A percentile compares a stretch with the other conserved stretches of the same genome.
Evolutionary conservation across 2,329 filamentous ascomycete species (phyloP).

Genomic region (Ambrosiella xylebori): DNA sequence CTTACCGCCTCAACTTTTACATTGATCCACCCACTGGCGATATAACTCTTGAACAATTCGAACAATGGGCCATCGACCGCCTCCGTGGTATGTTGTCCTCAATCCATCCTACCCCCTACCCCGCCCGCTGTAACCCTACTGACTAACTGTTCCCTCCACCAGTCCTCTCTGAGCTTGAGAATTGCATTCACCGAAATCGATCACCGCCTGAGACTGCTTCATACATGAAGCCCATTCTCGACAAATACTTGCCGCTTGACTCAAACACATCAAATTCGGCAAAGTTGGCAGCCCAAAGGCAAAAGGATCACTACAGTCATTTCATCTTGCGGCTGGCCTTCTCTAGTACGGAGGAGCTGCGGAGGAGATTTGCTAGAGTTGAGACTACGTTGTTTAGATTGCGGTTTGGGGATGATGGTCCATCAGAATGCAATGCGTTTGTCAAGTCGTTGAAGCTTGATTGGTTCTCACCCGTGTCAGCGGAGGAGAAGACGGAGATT

Average conservation of each 20-base stretch:
- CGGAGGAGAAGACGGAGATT: constrained; percentile 57
- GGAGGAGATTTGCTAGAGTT: constrained; percentile 67
- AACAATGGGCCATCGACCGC: constrained; percentile 94
- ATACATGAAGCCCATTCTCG: constrained; percentile 72
- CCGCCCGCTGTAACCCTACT: constrained; percentile 13
- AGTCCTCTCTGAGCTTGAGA: constrained; percentile 80
- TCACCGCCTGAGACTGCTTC: constrained; percentile 60
- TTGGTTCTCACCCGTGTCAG: constrained; percentile 75
- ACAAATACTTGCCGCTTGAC: constrained; percentile 71
- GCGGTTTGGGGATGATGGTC: constrained; percentile 61
- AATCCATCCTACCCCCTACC: not conserved
- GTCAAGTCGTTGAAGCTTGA: constrained; percentile 61
- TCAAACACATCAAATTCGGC: constrained; percentile 48
- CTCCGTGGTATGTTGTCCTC: constrained; percentile 44
- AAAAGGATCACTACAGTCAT: constrained; percentile 94
- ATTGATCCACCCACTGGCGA: constrained; percentile 73
- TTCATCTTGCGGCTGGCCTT: constrained; percentile 93
- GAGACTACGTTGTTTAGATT: constrained; percentile 82
- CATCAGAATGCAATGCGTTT: constrained; percentile 56
- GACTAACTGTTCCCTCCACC: not conserved
- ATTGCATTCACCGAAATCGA: constrained; percentile 89
- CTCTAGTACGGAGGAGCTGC: constrained; percentile 74
- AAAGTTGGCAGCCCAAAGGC: constrained; percentile 53
- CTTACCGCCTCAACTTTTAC: constrained; percentile 85
- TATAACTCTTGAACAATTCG: constrained; percentile 91